A percentile compares a stretch with the other conserved stretches of the same genome.
phyloP scores from a whole-genome alignment of 2,329 filamentous ascomycete species.

The Monosporascus sp. region DNA sequence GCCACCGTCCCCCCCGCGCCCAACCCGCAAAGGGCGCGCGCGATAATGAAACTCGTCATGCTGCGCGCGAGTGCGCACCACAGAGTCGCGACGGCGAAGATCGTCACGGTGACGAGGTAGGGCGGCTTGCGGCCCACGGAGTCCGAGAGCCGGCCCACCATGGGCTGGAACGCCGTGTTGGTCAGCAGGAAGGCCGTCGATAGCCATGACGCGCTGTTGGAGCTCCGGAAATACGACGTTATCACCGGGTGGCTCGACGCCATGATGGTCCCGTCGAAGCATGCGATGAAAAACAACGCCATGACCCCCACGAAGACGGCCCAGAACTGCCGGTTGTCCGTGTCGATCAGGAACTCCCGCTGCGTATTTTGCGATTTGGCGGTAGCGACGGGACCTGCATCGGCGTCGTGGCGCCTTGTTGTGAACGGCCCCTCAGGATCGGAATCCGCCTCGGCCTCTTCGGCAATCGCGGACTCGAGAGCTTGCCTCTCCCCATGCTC shows the following conservation, averaged over 20 bases:
- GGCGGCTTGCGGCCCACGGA: conserved; percentile 64
- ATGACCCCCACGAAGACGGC: conserved; percentile 57
- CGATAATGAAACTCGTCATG: conserved; percentile 66
- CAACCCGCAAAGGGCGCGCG: conserved; percentile 65
- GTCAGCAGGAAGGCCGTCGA: conserved; percentile 76
- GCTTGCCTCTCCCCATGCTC: conserved; percentile 1
- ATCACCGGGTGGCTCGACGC: conserved; percentile 77
- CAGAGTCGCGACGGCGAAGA: conserved; percentile 61
- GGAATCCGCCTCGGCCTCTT: not conserved
- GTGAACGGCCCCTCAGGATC: not conserved
- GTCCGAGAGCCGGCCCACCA: conserved; percentile 71
- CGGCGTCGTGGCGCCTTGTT: not conserved
- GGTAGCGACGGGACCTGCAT: not conserved
- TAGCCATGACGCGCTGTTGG: conserved; percentile 77
- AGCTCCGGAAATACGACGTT: conserved; percentile 72
- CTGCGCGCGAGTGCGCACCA: conserved; percentile 65
- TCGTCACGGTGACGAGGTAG: conserved; percentile 57
- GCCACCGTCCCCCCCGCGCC: conserved; percentile 69
- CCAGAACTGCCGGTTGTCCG: conserved; percentile 52
- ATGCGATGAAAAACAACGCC: conserved; percentile 52
- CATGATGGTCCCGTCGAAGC: conserved; percentile 78
- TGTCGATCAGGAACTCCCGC: conserved; percentile 38
- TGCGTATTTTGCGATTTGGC: conserved; percentile 6
- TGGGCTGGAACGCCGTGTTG: conserved; percentile 69
- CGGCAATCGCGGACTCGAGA: not conserved